Percentiles rank a stretch among this genome's conserved stretches.
Evolutionary conservation across 2,329 filamentous ascomycete species (phyloP).

Genomic region (Xylaria sp.): DNA sequence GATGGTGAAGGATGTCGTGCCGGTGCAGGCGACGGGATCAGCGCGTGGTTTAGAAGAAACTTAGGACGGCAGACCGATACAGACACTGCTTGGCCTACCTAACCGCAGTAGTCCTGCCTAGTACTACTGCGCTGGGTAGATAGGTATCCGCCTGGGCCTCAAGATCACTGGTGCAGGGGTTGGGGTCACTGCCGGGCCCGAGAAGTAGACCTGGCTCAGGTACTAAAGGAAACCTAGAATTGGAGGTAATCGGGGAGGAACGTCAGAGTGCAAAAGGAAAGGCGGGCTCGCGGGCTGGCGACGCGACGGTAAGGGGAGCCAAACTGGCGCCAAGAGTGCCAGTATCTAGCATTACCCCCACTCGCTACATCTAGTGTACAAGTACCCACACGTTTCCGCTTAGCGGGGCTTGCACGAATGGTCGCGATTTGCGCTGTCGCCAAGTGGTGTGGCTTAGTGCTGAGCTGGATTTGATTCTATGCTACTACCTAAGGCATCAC

Average conservation of each 20-base stretch:
- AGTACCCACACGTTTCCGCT: constrained; percentile 4
- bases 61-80: constrained; percentile 28
- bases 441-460: constrained; percentile 18
- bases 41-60: constrained; percentile 29
- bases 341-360: neutral
- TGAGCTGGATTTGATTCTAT: neutral
- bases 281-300: constrained; percentile 6
- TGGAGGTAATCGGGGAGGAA: constrained; percentile 12
- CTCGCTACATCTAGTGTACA: neutral
- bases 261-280: constrained; percentile 7
- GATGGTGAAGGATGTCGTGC: constrained; percentile 28
- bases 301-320: neutral
- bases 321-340: neutral
- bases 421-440: neutral
- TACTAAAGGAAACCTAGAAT: constrained; percentile 8
- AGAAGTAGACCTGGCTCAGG: constrained; percentile 20
- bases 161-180: constrained; percentile 24
- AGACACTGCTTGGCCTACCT: neutral
- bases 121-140: neutral
- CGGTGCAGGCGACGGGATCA: constrained; percentile 34
- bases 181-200: constrained; percentile 32
- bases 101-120: too few relatives aligned
- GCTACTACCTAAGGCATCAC: neutral
- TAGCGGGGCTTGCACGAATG: constrained; percentile 13
- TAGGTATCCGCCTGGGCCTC: constrained; percentile 15